Base-by-base conservation (phyloP, 1,284 basidiomycete genomes). In the Malassezia dermatis region DNA sequence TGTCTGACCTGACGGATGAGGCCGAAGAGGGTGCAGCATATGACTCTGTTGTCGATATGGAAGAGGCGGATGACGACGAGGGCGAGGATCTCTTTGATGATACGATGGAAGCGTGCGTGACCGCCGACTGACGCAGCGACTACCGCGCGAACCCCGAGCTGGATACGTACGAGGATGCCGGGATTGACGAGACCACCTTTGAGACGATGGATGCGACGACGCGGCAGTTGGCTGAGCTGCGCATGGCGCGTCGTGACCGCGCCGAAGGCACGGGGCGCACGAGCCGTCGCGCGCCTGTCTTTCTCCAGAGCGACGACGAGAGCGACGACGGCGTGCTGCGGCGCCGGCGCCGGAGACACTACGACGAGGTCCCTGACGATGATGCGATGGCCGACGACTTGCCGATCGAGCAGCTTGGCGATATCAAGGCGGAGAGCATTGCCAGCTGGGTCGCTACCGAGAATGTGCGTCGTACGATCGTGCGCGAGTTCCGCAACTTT, bases 401-500 rank as follows among this genome's bases (percentile, higher is more conserved):
- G 54, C 89, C 91, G 0, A 77, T 95, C 43, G 93, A 98, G 73
- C 90, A 99, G 78, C 79, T 99, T 12, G 88, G 88, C 61, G 93
- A 99, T 70, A 88, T 98, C 79, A 96, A 96, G 75, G 88, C 91
- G 28, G 88, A 91, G 68, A 90, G 89, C 17, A 89, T 98, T 51
- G 86, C 87, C 8, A 90, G 94, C 75, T 99, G 94, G 94, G 89
- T 98, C 63, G 84, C 89, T 13, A 85, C 86, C 51, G 89, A 91
- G 56, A 84, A 86, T 43, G 93, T 98, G 57, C 83, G 86, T 60
- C 80, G 86, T 50, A 86, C 93, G 0, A 90, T 98, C 63, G 81
- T 87, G 62, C 84, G 86, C 62, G 88, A 95, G 75, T 96, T 98
- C 80, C 83, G 87, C 51, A 84, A 89, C 67, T 99, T 99, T 78